A percentile compares a stretch with the other conserved stretches of the same genome.
Conservation (phyloP, 768 basidiomycete species). For the Coprinopsis strossmayeri region DNA sequence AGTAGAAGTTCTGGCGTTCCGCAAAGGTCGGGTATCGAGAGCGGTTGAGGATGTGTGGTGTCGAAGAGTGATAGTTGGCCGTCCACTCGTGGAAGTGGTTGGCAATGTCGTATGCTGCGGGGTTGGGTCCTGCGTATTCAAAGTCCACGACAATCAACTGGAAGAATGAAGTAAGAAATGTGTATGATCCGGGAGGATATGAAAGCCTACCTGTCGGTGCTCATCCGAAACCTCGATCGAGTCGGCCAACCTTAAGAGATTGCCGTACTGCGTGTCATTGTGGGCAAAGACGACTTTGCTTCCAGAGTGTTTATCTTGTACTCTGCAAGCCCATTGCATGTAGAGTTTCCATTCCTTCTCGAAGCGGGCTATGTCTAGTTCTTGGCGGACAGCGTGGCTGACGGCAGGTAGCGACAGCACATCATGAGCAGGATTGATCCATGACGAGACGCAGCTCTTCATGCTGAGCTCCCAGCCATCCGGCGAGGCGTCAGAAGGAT, state of each 20-base stretch:
- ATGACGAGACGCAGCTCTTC: conserved; percentile 60
- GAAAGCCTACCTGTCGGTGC: conserved; percentile 65
- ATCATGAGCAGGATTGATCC: conserved; percentile 65
- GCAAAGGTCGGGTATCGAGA: conserved; percentile 64
- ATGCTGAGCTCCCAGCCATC: conserved; percentile 53
- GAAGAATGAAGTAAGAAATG: neutral
- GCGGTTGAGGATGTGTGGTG: conserved; percentile 59
- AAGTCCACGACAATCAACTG: conserved; percentile 93
- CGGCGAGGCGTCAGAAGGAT: conserved; percentile 28
- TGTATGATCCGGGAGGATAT: neutral
- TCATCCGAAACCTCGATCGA: conserved; percentile 52
- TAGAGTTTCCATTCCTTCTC: conserved; percentile 62
- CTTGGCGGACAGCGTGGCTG: conserved; percentile 34
- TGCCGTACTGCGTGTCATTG: conserved; percentile 96
- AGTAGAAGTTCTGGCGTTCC: conserved; percentile 80
- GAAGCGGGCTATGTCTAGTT: conserved; percentile 63
- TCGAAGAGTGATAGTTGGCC: conserved; percentile 72
- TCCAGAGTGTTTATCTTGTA: conserved; percentile 50
- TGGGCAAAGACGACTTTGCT: conserved; percentile 77
- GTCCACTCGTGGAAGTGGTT: conserved; percentile 99
- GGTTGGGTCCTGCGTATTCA: conserved; percentile 92
- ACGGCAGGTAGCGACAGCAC: conserved; percentile 63
- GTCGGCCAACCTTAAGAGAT: conserved; percentile 68
- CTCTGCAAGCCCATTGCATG: conserved; percentile 57
- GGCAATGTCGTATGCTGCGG: conserved; percentile 91